These are phyloP conservation scores for Aspergillus glaucus DNA, from an alignment of 2,329 filamentous ascomycete genomes.

Conservation along the genomic window DNA sequence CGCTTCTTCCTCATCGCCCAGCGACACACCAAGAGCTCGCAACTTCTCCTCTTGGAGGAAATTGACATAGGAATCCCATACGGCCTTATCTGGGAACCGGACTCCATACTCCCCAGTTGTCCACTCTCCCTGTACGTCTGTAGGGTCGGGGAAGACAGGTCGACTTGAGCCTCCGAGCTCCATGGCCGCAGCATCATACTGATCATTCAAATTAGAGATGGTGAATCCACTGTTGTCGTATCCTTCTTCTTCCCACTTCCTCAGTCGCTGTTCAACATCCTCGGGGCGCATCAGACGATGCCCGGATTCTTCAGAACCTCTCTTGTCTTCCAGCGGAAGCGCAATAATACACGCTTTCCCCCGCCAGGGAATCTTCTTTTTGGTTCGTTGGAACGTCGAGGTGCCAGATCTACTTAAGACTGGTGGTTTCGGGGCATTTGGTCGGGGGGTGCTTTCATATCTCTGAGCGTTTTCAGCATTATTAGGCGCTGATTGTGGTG, in stretches of 20 bases:
- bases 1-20: slow-evolving; percentile 71
- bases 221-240: slow-evolving; percentile 39
- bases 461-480: too few relatives aligned
- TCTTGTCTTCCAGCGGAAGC: slow-evolving; percentile 61
- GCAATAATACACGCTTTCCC: slow-evolving; percentile 68
- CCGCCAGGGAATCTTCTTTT: slow-evolving; percentile 68
- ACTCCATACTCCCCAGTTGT: slow-evolving; percentile 28
- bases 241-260: slow-evolving; percentile 38
- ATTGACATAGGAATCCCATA: slow-evolving; percentile 74
- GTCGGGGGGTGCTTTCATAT: slow-evolving; percentile 6
- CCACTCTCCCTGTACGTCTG: slow-evolving; percentile 31
- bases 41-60: slow-evolving; percentile 86
- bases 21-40: slow-evolving; percentile 78
- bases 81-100: slow-evolving; percentile 41
- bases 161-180: slow-evolving; percentile 39
- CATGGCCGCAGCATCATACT: slow-evolving; percentile 20
- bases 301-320: slow-evolving; percentile 46
- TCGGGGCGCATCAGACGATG: slow-evolving; percentile 32
- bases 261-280: slow-evolving; percentile 35
- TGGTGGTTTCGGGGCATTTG: slow-evolving; percentile 6
- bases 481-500: slow-evolving; percentile 3
- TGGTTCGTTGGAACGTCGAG: slow-evolving; percentile 36
- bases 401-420: slow-evolving; percentile 10
- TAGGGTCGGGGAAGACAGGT: slow-evolving; percentile 36
- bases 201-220: slow-evolving; percentile 24